Conservation (phyloP, 2,329 filamentous ascomycete genomes). For the Fusarium clavum region DNA sequence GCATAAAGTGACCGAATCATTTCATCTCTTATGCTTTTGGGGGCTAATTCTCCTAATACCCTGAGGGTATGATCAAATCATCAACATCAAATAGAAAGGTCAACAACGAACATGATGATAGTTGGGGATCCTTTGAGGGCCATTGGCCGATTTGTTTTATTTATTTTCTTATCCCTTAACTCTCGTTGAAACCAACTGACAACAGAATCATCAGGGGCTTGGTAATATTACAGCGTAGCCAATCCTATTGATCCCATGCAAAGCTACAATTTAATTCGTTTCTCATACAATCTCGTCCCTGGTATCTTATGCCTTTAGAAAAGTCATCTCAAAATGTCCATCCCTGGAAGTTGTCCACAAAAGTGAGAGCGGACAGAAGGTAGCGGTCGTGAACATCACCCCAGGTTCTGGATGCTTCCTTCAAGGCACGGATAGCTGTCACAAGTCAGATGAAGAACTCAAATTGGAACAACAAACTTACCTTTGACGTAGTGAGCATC, state of each 20-base stretch:
- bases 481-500: conserved; percentile 91
- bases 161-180: not conserved
- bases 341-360: conserved; percentile 78
- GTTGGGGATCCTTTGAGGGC: not conserved
- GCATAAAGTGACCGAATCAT: too few species aligned
- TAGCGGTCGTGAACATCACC: conserved; percentile 75
- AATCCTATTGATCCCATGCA: not conserved
- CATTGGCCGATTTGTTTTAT: too few species aligned
- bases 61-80: not conserved
- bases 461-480: conserved; percentile 49
- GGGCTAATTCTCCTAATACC: too few species aligned
- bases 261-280: conserved; percentile 5
- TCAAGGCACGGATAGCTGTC: conserved; percentile 76
- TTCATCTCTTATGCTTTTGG: too few species aligned
- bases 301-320: not conserved
- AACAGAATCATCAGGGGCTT: not conserved
- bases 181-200: not conserved
- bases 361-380: conserved; percentile 75
- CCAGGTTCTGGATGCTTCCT: conserved; percentile 79
- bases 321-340: conserved; percentile 63
- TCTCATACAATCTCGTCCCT: conserved; percentile 10
- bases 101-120: not conserved
- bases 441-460: conserved; percentile 5
- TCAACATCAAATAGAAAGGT: not conserved
- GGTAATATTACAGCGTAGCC: conserved; percentile 4